Evolutionary conservation across 169 alveolate genomes (phyloP).

Genomic region (Toxoplasma gondii): DNA sequence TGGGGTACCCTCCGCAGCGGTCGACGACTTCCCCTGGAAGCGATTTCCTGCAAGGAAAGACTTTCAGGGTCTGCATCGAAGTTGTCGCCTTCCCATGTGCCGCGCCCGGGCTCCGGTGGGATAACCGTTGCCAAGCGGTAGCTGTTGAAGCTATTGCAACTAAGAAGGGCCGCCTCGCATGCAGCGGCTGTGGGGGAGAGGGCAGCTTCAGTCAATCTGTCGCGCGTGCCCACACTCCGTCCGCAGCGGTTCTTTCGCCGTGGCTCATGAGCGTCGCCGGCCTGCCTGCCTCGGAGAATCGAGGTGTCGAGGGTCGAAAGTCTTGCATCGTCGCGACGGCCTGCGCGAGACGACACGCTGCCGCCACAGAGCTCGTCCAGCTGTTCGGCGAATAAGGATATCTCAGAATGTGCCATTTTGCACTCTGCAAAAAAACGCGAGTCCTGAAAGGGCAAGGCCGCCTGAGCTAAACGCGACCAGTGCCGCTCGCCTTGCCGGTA

Average conservation of each 20-base stretch:
- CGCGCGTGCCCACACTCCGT: not conserved
- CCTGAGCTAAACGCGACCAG: not conserved
- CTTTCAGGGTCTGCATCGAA: not conserved
- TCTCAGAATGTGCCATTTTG: slow-evolving; percentile 24
- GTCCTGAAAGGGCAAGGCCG: not conserved
- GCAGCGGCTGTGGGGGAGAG: not conserved
- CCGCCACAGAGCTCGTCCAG: slow-evolving; percentile 27
- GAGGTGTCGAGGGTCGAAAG: not conserved
- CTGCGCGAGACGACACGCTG: not conserved
- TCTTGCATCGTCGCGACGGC: not conserved
- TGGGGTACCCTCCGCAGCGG: too few species aligned
- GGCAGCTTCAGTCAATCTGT: not conserved
- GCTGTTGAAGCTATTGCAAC: slow-evolving; percentile 41
- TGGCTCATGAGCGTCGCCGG: not conserved
- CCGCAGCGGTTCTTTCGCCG: not conserved
- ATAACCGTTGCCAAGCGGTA: not conserved
- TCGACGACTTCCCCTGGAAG: not conserved
- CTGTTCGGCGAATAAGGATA: slow-evolving; percentile 7
- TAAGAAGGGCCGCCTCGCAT: not conserved
- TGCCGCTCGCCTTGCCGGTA: too few species aligned
- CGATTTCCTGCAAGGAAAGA: not conserved
- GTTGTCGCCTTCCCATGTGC: slow-evolving; percentile 22
- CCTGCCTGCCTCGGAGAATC: not conserved
- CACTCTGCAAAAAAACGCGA: not conserved
- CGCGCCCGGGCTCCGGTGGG: slow-evolving; percentile 37